Base-by-base conservation (phyloP, 768 basidiomycete genomes). In the Phlebiopsis flavidoalba region DNA sequence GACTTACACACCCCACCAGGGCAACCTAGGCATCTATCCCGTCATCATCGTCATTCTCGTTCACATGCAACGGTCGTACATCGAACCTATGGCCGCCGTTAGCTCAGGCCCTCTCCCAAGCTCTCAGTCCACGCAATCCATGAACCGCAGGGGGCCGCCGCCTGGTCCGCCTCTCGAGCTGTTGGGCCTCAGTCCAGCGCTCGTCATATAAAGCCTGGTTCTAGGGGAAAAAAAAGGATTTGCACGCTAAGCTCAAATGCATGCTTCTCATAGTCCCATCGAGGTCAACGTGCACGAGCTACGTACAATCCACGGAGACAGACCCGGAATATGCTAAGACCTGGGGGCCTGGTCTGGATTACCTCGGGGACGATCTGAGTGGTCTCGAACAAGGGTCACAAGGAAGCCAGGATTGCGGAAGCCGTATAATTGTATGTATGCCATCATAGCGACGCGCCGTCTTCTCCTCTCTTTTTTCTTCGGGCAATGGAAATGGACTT, bases 21-120 rank as follows among this genome's bases (percentile, higher is more conserved):
- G 67, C 2, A 61, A 22, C 15, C 31, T 66, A 65, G 67, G 67
- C 2, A 61, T 67, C 11, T 69, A 69, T 24, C 67, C 67, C 4
- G 65, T 66, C 22, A 43, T 63, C 49, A 43, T 69, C 22, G 61
- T 69, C 40, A 58, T 69, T n/a, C 66, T 69, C 43, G 64, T 65
- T 5, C 59, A 69, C 60, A 55, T 60, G 19, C 35, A 60, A 49
- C 58, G 37, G 35, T 59, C 58, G 40, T 43, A 43, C 8, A 43
- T 43, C 40, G 40, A 43, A 8, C 40, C 40, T 8, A 17, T 17
- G 40, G 40, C 40, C 40, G 17, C 17, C 40, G 40, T 43, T 3
- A 17, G 40, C 40, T 43, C 40, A 43, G 40, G 40, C 8, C 40
- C 40, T 12, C 40, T 43, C 3, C 40, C 40, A 17, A 43, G 40